phyloP scores from a whole-genome alignment of 2,329 filamentous ascomycete genomes.

The Fusarium sp. region DNA sequence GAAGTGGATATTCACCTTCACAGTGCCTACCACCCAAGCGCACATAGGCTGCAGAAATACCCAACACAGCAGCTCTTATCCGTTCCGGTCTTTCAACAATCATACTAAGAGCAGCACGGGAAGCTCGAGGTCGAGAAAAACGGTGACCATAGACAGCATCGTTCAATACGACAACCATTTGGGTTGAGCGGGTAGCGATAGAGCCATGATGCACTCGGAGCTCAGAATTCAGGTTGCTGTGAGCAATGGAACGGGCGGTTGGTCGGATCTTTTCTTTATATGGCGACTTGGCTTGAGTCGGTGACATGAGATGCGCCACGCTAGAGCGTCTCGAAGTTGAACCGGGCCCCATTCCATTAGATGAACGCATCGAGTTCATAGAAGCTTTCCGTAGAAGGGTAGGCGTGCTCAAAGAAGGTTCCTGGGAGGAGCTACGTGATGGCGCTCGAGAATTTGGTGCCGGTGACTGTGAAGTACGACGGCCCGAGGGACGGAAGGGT shows the following conservation, averaged over 20 bases:
- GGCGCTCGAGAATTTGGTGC: conserved; percentile 45
- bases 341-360: conserved; percentile 53
- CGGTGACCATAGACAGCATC: conserved; percentile 96
- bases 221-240: conserved; percentile 76
- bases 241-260: conserved; percentile 70
- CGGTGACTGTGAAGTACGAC: conserved; percentile 44
- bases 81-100: conserved; percentile 96
- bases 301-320: conserved; percentile 58
- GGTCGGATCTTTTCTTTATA: conserved; percentile 52
- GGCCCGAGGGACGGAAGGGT: conserved; percentile 55
- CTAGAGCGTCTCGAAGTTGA: conserved; percentile 61
- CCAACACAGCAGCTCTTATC: conserved; percentile 83
- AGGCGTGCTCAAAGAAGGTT: conserved; percentile 61
- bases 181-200: conserved; percentile 55
- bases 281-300: conserved; percentile 54
- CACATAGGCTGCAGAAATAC: conserved; percentile 88
- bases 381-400: conserved; percentile 67
- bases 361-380: conserved; percentile 66
- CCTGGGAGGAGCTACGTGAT: conserved; percentile 57
- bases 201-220: conserved; percentile 69
- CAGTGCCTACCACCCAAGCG: conserved; percentile 84
- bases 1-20: conserved; percentile 74
- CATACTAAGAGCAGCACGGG: conserved; percentile 74
- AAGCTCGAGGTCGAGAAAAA: conserved; percentile 84
- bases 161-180: conserved; percentile 87